Conservation (phyloP, 192 early-diverging fungal species). For the Mortierella hygrophila region DNA sequence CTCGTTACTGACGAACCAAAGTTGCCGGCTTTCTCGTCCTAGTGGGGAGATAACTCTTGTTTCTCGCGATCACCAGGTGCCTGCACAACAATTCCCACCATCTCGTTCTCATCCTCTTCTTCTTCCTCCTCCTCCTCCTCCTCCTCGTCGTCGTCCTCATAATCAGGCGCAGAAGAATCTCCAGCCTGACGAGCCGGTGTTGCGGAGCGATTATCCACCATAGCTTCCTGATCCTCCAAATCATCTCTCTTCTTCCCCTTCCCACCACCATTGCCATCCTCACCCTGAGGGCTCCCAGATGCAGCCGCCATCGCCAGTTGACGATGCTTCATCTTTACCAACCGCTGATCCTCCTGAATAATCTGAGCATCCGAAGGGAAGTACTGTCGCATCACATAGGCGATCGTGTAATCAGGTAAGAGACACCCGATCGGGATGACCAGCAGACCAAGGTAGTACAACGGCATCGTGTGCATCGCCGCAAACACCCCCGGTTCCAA, state of each 20-base stretch:
- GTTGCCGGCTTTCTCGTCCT: not conserved
- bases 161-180: slow-evolving; percentile 3
- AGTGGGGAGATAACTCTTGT: not conserved
- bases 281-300: not conserved
- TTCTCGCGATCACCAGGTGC: not conserved
- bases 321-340: slow-evolving; percentile 20
- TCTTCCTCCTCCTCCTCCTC: slow-evolving; percentile 11
- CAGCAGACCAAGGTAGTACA: slow-evolving; percentile 46
- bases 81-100: not conserved
- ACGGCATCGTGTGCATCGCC: slow-evolving; percentile 32
- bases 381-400: slow-evolving; percentile 33
- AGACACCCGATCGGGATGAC: slow-evolving; percentile 45
- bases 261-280: slow-evolving; percentile 6
- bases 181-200: not conserved
- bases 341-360: slow-evolving; percentile 48
- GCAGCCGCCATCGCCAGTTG: not conserved
- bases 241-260: not conserved
- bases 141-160: slow-evolving; percentile 12
- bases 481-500: slow-evolving; percentile 34
- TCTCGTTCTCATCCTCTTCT: not conserved
- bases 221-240: slow-evolving; percentile 46
- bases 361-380: slow-evolving; percentile 51
- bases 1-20: too few species aligned
- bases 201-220: slow-evolving; percentile 23
- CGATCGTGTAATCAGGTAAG: slow-evolving; percentile 45